These are phyloP conservation scores for Cryptococcus floricola DNA, from an alignment of 1,284 basidiomycete genomes.

Conservation along the genomic window DNA sequence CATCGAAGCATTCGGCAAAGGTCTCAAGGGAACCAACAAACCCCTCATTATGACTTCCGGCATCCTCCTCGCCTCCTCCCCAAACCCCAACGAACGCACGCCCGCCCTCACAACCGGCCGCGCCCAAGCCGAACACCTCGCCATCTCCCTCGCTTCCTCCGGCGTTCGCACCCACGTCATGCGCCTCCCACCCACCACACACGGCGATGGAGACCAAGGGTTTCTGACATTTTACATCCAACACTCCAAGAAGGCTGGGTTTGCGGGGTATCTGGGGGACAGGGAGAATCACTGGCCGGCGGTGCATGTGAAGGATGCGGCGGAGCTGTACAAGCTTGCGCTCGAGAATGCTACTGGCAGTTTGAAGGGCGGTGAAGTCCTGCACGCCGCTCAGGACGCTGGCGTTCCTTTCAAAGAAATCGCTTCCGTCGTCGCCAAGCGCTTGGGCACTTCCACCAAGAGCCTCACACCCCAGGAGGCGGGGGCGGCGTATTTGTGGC, in stretches of 20 bases:
- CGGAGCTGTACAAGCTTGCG: conserved; percentile 26
- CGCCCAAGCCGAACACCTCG: conserved; percentile 11
- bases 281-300: conserved; percentile 17
- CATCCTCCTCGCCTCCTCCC: not conserved
- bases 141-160: conserved; percentile 1
- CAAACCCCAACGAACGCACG: not conserved
- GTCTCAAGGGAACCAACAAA: conserved; percentile 26
- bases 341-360: too few species aligned
- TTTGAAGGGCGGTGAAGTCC: conserved; percentile 7
- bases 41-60: conserved; percentile 19
- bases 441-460: conserved; percentile 12
- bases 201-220: conserved; percentile 17
- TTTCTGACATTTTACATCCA: conserved; percentile 20
- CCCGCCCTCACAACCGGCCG: not conserved
- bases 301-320: conserved; percentile 21
- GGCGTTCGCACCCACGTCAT: conserved; percentile 19
- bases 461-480: conserved; percentile 14
- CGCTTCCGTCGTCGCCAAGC: conserved; percentile 17
- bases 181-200: conserved; percentile 24
- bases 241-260: conserved; percentile 13
- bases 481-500: conserved; percentile 13
- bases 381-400: conserved; percentile 22
- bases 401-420: conserved; percentile 15
- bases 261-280: conserved; percentile 18
- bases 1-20: conserved; percentile 17